Base-by-base conservation (phyloP, 2,329 filamentous ascomycete species). In the Arthroderma uncinatum region DNA sequence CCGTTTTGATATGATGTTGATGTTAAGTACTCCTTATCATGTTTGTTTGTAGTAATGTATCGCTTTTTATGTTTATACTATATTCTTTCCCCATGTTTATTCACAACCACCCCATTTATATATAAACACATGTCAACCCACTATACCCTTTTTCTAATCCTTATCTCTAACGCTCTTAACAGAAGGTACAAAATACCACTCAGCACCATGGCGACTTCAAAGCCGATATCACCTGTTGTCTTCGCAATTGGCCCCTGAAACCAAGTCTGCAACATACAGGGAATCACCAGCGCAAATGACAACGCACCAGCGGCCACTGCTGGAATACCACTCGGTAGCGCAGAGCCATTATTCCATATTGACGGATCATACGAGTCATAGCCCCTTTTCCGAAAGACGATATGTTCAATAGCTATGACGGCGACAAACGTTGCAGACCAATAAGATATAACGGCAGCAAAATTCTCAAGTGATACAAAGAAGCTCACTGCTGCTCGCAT, bases 231-330 rank as follows among this genome's bases (percentile, higher is more conserved):
- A 0, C 82, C 81, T 16, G 84, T 77, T 55, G 77, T 67, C 50
- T 71, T 73, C 2, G 82, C 82, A 58, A 86, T 69, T 0, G 83
- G 84, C 0, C 84, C 84, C 59, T 82, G 78, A 67, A 84, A 87
- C 79, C 83, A 87, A 2, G 80, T 79, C 71, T 88, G 83, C 21
- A 81, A 80, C 84, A 87, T 87, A 59, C 78, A 83, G 48, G 60
- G 60, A 14, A 62, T 44, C 79, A 7, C 83, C 83, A 2, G 76
- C 76, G 83, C 83, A 86, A 2, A 84, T 83, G 12, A 86, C 64
- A 39, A 83, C 67, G 62, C 53, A n/a, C 87, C 87, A 0, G 83
- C 78, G 1, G 74, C 63, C 6, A 84, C 70, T 0, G 82, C 83
- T 0, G 84, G 82, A 59, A 82, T 70, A 0, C 84, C 84, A 12